Conservation (phyloP, 768 basidiomycete species). For the Russula virescens region DNA sequence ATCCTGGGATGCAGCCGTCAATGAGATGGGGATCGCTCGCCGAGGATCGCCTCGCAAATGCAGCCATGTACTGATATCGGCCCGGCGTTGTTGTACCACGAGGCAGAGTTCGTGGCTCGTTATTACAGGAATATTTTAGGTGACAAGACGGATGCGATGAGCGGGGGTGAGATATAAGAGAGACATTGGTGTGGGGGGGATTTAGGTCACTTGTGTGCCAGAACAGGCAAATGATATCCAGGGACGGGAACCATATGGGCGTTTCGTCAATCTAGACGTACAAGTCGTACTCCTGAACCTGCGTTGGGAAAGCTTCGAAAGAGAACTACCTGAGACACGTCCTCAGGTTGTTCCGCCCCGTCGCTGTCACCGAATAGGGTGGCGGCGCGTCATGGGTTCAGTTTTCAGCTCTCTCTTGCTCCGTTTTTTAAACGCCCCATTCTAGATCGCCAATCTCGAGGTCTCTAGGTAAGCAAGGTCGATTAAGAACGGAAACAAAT, state of each 20-base stretch:
- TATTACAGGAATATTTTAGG: conserved; percentile 1
- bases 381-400: too few relatives aligned
- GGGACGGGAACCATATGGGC: conserved; percentile 3
- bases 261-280: conserved; percentile 3
- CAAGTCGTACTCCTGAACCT: background rate
- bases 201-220: background rate
- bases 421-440: too few relatives aligned
- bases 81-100: background rate
- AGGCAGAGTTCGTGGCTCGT: background rate
- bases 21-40: background rate
- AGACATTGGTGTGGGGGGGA: background rate
- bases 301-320: background rate
- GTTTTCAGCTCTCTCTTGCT: too few relatives aligned
- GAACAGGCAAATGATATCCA: conserved; percentile 5
- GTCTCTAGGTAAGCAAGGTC: too few relatives aligned
- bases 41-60: background rate
- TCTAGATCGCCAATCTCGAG: too few relatives aligned
- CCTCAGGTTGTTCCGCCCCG: background rate
- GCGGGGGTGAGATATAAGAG: background rate
- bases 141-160: background rate
- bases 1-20: background rate
- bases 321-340: background rate
- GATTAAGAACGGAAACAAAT: too few relatives aligned
- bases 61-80: background rate
- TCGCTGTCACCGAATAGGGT: background rate